Evolutionary conservation across 129 eudicot genomes (phyloP).

Genomic region (Calendula officinalis): DNA sequence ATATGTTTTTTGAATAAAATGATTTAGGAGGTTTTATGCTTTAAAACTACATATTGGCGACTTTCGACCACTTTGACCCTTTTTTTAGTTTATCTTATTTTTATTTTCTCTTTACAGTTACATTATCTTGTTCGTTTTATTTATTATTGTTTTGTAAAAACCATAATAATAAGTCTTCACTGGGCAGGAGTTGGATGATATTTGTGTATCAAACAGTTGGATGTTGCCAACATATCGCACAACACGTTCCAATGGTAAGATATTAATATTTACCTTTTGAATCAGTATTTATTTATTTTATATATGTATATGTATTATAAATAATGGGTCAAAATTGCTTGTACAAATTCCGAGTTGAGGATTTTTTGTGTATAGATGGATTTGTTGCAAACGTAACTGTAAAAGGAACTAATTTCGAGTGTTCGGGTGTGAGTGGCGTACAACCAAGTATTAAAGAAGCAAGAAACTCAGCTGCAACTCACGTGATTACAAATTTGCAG

Average conservation of each 20-base stretch:
- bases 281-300: too few relatives aligned
- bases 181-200: constrained; percentile 52
- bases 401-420: constrained; percentile 47
- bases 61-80: constrained; percentile 3
- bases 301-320: too few relatives aligned
- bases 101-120: background rate
- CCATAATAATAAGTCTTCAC: constrained; percentile 10
- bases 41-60: background rate
- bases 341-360: constrained; percentile 7
- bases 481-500: constrained; percentile 35
- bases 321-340: background rate
- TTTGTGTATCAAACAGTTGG: constrained; percentile 51
- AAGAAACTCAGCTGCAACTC: constrained; percentile 50
- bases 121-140: background rate
- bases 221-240: constrained; percentile 40
- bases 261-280: background rate
- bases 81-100: background rate
- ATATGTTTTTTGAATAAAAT: background rate
- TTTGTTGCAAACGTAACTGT: constrained; percentile 39
- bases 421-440: constrained; percentile 32
- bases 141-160: constrained; percentile 1
- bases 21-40: constrained; percentile 6
- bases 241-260: constrained; percentile 40
- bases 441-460: constrained; percentile 40
- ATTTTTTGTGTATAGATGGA: constrained; percentile 34